These are phyloP conservation scores for Tolypocladium paradoxum DNA, from an alignment of 2,329 filamentous ascomycete genomes.

Conservation along the genomic window DNA sequence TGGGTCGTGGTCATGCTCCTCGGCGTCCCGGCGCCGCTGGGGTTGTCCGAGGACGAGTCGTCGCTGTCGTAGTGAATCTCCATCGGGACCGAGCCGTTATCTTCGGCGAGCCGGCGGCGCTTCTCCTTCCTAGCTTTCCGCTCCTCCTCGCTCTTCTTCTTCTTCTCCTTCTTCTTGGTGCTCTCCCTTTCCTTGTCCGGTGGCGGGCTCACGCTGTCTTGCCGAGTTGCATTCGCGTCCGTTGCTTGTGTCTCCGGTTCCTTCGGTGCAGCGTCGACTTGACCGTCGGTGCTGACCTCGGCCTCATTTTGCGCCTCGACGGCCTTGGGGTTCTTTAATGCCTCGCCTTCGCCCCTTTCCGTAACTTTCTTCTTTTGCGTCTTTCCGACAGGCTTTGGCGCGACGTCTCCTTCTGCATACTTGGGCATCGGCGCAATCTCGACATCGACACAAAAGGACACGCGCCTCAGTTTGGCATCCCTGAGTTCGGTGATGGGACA, in stretches of 20 bases:
- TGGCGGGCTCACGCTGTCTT: constrained; percentile 12
- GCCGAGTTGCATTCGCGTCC: constrained; percentile 4
- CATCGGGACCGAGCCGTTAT: constrained; percentile 76
- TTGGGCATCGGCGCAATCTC: constrained; percentile 85
- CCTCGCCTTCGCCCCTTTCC: constrained; percentile 64
- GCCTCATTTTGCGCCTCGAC: constrained; percentile 39
- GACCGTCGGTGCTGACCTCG: constrained; percentile 8
- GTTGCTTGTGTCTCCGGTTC: not conserved
- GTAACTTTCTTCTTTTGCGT: constrained; percentile 50
- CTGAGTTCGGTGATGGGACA: constrained; percentile 72
- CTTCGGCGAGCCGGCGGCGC: constrained; percentile 72
- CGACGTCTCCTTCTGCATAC: constrained; percentile 53
- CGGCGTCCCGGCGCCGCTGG: constrained; percentile 8
- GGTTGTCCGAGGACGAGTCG: constrained; percentile 37
- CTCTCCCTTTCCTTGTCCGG: constrained; percentile 29
- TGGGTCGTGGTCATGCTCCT: constrained; percentile 20
- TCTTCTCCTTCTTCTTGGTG: constrained; percentile 81
- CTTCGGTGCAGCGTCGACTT: not conserved
- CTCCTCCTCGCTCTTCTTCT: constrained; percentile 89
- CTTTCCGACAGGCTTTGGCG: constrained; percentile 30
- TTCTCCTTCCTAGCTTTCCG: constrained; percentile 86
- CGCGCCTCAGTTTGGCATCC: constrained; percentile 69
- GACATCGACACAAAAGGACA: constrained; percentile 94
- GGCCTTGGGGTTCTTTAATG: constrained; percentile 55
- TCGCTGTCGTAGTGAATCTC: constrained; percentile 67